Conservation (phyloP, 345 rosid species). For the Balakata baccata region DNA sequence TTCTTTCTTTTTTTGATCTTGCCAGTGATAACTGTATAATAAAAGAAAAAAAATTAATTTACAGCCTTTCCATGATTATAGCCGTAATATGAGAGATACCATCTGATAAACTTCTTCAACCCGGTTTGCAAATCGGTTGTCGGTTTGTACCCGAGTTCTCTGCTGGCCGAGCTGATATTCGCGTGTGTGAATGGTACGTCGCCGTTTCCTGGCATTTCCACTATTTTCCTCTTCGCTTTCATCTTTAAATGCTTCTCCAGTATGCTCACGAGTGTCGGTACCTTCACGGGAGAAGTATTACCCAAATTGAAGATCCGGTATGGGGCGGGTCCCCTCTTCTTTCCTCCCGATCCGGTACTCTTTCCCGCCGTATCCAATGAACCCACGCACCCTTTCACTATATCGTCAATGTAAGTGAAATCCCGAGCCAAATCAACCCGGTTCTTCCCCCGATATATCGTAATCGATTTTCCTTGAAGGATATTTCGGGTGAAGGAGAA, state of each 20-base stretch:
- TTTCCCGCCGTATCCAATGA: conserved; percentile 36
- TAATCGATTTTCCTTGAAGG: conserved; percentile 37
- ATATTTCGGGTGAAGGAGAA: conserved; percentile 38
- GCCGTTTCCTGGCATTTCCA: conserved; percentile 33
- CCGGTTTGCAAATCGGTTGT: conserved; percentile 30
- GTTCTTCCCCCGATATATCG: conserved; percentile 28
- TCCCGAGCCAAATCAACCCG: conserved; percentile 37
- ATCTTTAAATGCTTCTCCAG: conserved; percentile 25
- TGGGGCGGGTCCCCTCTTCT: conserved; percentile 35
- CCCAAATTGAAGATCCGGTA: conserved; percentile 35
- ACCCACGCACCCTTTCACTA: conserved; percentile 36
- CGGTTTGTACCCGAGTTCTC: conserved; percentile 26
- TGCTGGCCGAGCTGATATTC: conserved; percentile 21
- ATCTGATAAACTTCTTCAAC: conserved; percentile 27
- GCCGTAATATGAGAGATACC: conserved; percentile 28
- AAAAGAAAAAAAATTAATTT: background rate
- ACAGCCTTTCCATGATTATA: conserved; percentile 25
- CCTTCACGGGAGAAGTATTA: conserved; percentile 28
- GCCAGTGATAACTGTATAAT: background rate
- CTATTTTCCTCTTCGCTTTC: conserved; percentile 17
- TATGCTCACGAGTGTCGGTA: conserved; percentile 20
- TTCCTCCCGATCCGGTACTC: conserved; percentile 41
- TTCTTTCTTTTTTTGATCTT: background rate
- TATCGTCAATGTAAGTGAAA: conserved; percentile 39
- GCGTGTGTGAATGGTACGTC: conserved; percentile 31